Base-by-base conservation (phyloP, 1,139 yeast genomes). In the Sugiyamaella novakii region DNA sequence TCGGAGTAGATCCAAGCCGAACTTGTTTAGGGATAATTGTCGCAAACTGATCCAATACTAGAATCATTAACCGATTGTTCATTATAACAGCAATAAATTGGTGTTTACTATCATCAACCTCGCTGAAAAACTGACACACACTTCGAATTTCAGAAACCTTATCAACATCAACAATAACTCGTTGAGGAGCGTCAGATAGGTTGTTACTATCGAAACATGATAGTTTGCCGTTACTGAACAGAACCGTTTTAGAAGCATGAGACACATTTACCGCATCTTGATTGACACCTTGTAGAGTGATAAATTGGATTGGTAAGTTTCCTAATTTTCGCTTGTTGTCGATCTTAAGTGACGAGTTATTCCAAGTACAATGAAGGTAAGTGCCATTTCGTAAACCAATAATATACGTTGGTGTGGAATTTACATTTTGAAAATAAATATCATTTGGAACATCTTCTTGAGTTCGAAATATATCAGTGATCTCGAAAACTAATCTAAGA, bases 11-110 rank as follows among this genome's bases (percentile, higher is more conserved):
- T 0, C 72, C 70, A 1, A 77, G 57, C 15, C 64, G 65, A 0
- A 75, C n/a, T 69, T 70, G 46, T 46, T 61, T 52, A 45, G 66
- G 48, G 55, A 71, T 33, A 54, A 63, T 47, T 7, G 44, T 37
- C 2, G 50, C 43, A 6, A 37, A 25, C 5, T 49, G 49, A 0
- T 67, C 64, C 1, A 78, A 52, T 2, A 65, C 60, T 0, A 75
- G 65, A 2, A 74, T 51, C 25, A 73, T 68, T 15, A 81, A 62
- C 0, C 83, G 84, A 54, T 79, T 81, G 43, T 76, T 80, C 51
- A 82, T 64, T 2, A 77, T 61, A 7, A 76, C 62, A 1, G 73
- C 74, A 44, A 74, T 25, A 22, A 43, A 19, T 14, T 43, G 41
- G 25, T 43, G 42, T 12, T 28, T 24, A 21, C 42, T 21, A 19